Percentiles rank a stretch among this genome's conserved stretches.
Evolutionary conservation across 2,329 filamentous ascomycete species (phyloP).

Genomic region (Aspergillus transmontanensis): DNA sequence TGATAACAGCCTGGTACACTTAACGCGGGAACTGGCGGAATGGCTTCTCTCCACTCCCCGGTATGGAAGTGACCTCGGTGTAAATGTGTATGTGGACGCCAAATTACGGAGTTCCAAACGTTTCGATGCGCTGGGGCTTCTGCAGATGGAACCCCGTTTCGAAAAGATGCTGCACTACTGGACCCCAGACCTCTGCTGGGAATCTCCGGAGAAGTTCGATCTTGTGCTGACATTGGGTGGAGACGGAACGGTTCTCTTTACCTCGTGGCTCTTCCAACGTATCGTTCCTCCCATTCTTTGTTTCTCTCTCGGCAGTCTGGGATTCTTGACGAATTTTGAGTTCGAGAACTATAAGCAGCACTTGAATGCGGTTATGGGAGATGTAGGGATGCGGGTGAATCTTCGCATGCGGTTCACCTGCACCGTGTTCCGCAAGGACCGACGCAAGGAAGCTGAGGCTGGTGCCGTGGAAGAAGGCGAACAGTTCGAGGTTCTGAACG

Average conservation of each 20-base stretch:
- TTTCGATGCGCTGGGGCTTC: constrained; percentile 74
- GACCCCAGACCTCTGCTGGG: constrained; percentile 95
- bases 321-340: constrained; percentile 96
- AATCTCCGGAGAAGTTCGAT: constrained; percentile 90
- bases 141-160: constrained; percentile 75
- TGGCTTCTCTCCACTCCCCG: constrained; percentile 89
- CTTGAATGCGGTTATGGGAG: constrained; percentile 87
- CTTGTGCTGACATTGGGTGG: constrained; percentile 90
- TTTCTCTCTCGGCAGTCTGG: constrained; percentile 88
- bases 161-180: constrained; percentile 88
- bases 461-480: constrained; percentile 81
- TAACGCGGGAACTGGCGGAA: constrained; percentile 82
- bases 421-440: constrained; percentile 80
- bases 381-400: constrained; percentile 94
- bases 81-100: constrained; percentile 97
- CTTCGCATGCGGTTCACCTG: constrained; percentile 98
- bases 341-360: constrained; percentile 87
- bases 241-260: constrained; percentile 95
- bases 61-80: constrained; percentile 85
- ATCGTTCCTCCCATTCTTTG: constrained; percentile 92
- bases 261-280: constrained; percentile 94
- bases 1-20: constrained; percentile 86
- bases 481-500: constrained; percentile 97
- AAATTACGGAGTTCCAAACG: constrained; percentile 87
- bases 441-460: constrained; percentile 46